Conservation (phyloP, 2,329 filamentous ascomycete species). For the Diplodia sapinea region DNA sequence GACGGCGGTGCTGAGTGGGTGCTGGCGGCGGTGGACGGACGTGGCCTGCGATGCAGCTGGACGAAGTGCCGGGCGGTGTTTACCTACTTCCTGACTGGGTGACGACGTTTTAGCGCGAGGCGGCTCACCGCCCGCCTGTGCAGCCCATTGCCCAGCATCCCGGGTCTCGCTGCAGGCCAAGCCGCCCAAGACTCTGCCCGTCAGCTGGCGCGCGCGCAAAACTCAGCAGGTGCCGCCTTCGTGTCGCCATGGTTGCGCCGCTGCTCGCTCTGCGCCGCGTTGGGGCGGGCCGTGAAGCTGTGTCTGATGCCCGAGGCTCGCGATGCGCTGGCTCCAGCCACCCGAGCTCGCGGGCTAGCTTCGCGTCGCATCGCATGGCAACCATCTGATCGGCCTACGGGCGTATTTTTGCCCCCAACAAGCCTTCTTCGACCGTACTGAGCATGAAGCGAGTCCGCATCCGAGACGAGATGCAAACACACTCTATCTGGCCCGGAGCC, state of each 20-base stretch:
- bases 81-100: constrained; percentile 29
- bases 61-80: constrained; percentile 24
- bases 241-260: background rate
- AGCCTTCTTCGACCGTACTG: background rate
- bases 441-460: background rate
- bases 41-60: constrained; percentile 22
- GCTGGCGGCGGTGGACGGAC: background rate
- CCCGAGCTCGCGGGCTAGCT: background rate
- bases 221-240: background rate
- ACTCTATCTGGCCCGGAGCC: constrained; percentile 4
- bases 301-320: background rate
- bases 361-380: background rate
- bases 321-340: background rate
- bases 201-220: background rate
- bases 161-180: constrained; percentile 15
- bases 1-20: background rate
- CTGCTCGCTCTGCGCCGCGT: no score
- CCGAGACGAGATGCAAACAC: background rate
- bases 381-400: background rate
- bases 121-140: constrained; percentile 18
- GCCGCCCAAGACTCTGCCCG: background rate
- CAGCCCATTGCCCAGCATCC: background rate
- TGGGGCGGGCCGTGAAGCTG: background rate
- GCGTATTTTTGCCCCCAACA: background rate
- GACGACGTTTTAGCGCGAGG: constrained; percentile 13